These are phyloP conservation scores for Podospora pseudocomata DNA, from an alignment of 495 filamentous ascomycete genomes.

Conservation along the genomic window DNA sequence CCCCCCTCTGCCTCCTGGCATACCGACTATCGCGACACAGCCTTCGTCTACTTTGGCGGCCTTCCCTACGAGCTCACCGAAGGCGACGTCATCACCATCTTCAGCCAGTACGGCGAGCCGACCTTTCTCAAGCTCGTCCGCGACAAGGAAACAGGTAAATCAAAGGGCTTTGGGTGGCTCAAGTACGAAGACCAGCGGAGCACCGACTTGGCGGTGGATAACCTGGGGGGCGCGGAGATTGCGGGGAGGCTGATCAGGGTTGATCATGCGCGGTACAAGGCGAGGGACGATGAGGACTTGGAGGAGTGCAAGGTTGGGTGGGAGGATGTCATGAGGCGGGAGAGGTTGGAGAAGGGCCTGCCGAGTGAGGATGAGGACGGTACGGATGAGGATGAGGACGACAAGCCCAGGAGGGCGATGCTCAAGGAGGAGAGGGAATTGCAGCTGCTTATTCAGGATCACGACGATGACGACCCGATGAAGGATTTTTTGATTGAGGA, in stretches of 20 bases:
- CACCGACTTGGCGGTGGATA: slow-evolving; percentile 92
- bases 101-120: slow-evolving; percentile 95
- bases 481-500: slow-evolving; percentile 82
- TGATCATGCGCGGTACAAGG: slow-evolving; percentile 89
- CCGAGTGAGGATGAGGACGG: slow-evolving; percentile 36
- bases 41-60: slow-evolving; percentile 93
- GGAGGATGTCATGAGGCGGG: slow-evolving; percentile 43
- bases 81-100: slow-evolving; percentile 93
- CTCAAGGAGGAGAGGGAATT: slow-evolving; percentile 70
- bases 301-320: slow-evolving; percentile 50
- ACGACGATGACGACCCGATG: slow-evolving; percentile 98
- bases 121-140: slow-evolving; percentile 84
- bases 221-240: slow-evolving; percentile 80
- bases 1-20: slow-evolving; percentile 91
- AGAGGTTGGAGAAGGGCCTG: slow-evolving; percentile 39
- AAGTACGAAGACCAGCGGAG: slow-evolving; percentile 99
- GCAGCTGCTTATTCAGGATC: slow-evolving; percentile 65
- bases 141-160: slow-evolving; percentile 94
- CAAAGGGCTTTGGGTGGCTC: slow-evolving; percentile 86
- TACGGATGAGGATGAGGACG: slow-evolving; percentile 36
- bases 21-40: slow-evolving; percentile 93
- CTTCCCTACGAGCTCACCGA: slow-evolving; percentile 92
- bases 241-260: slow-evolving; percentile 78
- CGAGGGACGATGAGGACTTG: slow-evolving; percentile 78
- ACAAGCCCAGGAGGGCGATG: slow-evolving; percentile 40